Evolutionary conservation across 768 basidiomycete genomes (phyloP).

Genomic region (Boletellus emodensis): DNA sequence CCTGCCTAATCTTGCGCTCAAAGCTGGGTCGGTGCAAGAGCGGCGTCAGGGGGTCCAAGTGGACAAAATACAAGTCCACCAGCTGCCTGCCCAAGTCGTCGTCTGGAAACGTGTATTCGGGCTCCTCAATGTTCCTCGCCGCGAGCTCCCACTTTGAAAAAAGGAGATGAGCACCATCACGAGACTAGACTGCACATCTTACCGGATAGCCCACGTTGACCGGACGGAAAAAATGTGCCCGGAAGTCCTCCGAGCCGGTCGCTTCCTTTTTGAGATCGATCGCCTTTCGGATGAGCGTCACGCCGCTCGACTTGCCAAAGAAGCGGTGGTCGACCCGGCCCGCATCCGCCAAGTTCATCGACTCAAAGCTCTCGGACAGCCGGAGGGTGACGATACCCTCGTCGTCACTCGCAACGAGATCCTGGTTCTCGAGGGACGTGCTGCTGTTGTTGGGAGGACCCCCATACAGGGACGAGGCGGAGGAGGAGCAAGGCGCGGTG

Average conservation of each 20-base stretch:
- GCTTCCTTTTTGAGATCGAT: slow-evolving; percentile 58
- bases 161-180: background rate
- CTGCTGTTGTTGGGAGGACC: too few relatives aligned
- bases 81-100: slow-evolving; percentile 47
- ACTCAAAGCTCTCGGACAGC: slow-evolving; percentile 24
- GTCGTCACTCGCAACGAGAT: slow-evolving; percentile 27
- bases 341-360: slow-evolving; percentile 13
- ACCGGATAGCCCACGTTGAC: slow-evolving; percentile 16
- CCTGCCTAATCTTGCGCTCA: slow-evolving; percentile 43
- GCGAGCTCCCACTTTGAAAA: slow-evolving; percentile 30
- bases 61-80: slow-evolving; percentile 60
- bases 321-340: slow-evolving; percentile 20
- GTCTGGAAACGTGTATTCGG: slow-evolving; percentile 45
- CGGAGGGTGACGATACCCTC: slow-evolving; percentile 22
- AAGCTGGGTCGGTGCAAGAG: slow-evolving; percentile 74
- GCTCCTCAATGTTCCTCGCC: slow-evolving; percentile 15
- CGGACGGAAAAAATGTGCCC: background rate
- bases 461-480: too few relatives aligned
- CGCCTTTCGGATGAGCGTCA: slow-evolving; percentile 43
- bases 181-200: slow-evolving; percentile 9
- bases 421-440: background rate
- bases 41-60: slow-evolving; percentile 56
- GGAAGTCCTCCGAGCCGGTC: slow-evolving; percentile 34
- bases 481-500: too few relatives aligned
- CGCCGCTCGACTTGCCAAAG: slow-evolving; percentile 40